These are phyloP conservation scores for Fragaria nilgerrensis DNA, from an alignment of 306 rosid genomes.

Conservation along the genomic window DNA sequence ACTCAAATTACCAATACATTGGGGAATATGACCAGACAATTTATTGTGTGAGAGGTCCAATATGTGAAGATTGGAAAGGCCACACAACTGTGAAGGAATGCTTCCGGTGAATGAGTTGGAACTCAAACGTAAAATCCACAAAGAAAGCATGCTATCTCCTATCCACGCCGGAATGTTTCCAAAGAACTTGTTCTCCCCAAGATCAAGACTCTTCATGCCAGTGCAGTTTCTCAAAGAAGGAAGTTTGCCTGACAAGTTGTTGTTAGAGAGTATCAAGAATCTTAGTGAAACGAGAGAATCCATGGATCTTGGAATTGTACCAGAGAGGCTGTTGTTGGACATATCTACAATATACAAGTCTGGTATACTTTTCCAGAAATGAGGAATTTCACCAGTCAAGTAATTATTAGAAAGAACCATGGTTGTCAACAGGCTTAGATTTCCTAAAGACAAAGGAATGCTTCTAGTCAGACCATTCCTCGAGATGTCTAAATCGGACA, in stretches of 20 bases:
- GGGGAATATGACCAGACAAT: constrained; percentile 4
- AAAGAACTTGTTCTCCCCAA: constrained; percentile 18
- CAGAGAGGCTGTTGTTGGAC: constrained; percentile 22
- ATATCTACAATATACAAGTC: constrained; percentile 3
- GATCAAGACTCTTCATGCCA: constrained; percentile 7
- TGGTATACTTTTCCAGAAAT: constrained; percentile 13
- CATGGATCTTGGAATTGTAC: constrained; percentile 24
- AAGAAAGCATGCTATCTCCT: constrained; percentile 12
- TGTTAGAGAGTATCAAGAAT: constrained; percentile 17
- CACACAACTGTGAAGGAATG: constrained; percentile 14
- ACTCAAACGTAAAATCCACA: constrained; percentile 19
- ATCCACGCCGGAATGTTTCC: constrained; percentile 21
- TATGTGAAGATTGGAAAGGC: constrained; percentile 20
- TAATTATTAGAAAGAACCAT: constrained; percentile 24
- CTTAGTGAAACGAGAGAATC: not conserved
- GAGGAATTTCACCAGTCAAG: constrained; percentile 22
- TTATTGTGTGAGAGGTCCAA: constrained; percentile 16
- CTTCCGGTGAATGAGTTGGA: constrained; percentile 17
- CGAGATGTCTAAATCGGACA: constrained; percentile 1
- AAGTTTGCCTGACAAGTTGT: constrained; percentile 18
- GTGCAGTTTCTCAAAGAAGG: constrained; percentile 21
- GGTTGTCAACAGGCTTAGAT: not conserved
- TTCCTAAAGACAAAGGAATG: constrained; percentile 22
- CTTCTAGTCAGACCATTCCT: constrained; percentile 1
- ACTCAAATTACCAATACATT: constrained; percentile 9